Base-by-base conservation (phyloP, 306 rosid genomes). In the Arachis stenosperma region DNA sequence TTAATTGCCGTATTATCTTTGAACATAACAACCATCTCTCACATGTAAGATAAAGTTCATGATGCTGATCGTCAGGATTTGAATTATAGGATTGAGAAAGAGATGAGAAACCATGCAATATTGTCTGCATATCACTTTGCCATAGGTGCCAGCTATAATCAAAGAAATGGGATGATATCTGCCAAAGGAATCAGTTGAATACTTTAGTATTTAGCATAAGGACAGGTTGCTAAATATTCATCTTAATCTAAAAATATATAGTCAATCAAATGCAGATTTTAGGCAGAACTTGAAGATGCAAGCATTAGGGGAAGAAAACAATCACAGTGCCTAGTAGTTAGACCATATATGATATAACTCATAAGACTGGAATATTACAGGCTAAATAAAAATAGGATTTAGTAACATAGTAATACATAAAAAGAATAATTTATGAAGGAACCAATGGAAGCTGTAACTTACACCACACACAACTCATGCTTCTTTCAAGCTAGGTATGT, bases 1-100 rank as follows among this genome's bases (percentile, higher is more conserved):
- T 73, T 64, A 93, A 81, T 73, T 91, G 96, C 8, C 96, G 90
- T 69, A 93, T 88, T 71, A 91, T 93, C 86, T 91, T 93, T 69
- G 88, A 85, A 75, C 96, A 89, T 79, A 93, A 76, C 83, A 93
- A 79, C 98, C 98, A 93, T 70, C 98, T 87, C 88, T 93, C 98
- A 74, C 98, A 93, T 3, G 78, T 88, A 78, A 90, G 85, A 81
- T 74, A 82, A 75, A 93, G 96, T 71, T 89, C 98, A 11, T 80
- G 90, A 75, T 79, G 89, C 70, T 87, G 89, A 79, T 91, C 85
- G 69, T 78, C 79, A 67, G 88, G 80, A 88, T 83, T 82, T 48
- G 93, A 75, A 86, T 73, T 82, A 77, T 74, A 81, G 84, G 74
- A 85, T 70, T 81, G 92, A 81, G 96, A 71, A 72, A 94, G 82